phyloP scores from a whole-genome alignment of 192 early-diverging fungal genomes.

The Coemansia sp. region DNA sequence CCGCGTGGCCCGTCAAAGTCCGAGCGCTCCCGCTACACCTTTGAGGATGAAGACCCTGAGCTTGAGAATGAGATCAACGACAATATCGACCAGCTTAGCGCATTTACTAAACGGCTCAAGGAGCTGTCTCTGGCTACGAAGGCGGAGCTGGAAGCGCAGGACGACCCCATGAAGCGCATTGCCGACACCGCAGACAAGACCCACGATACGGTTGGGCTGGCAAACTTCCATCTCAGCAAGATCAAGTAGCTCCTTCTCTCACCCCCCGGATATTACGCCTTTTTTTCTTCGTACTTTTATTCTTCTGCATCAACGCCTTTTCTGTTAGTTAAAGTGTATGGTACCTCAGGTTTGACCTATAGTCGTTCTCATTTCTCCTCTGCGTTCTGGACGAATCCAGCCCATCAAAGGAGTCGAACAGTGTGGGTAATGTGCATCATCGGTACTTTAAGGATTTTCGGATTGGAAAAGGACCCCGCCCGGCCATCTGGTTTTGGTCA shows the following conservation, averaged over 20 bases:
- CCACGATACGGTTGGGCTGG: constrained; percentile 42
- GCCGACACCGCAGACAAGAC: constrained; percentile 55
- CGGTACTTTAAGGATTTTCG: neutral
- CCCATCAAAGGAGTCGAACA: constrained; percentile 18
- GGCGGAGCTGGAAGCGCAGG: constrained; percentile 63
- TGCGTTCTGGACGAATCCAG: constrained; percentile 1
- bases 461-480: neutral
- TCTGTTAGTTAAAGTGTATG: neutral
- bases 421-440: constrained; percentile 28
- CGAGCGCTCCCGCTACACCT: constrained; percentile 62
- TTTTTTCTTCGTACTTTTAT: no score
- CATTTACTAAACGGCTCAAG: constrained; percentile 58
- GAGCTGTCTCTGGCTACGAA: constrained; percentile 60
- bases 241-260: constrained; percentile 25
- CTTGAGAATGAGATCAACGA: constrained; percentile 68
- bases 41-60: constrained; percentile 70
- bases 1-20: constrained; percentile 16
- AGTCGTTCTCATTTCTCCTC: constrained; percentile 10
- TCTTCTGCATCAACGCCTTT: neutral
- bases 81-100: constrained; percentile 63
- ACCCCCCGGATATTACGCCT: neutral
- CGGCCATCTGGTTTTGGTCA: neutral
- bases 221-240: constrained; percentile 38
- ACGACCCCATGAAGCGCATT: constrained; percentile 57
- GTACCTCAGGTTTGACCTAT: constrained; percentile 14